phyloP scores from a whole-genome alignment of 169 alveolate species.

The Plasmodium blacklocki region DNA sequence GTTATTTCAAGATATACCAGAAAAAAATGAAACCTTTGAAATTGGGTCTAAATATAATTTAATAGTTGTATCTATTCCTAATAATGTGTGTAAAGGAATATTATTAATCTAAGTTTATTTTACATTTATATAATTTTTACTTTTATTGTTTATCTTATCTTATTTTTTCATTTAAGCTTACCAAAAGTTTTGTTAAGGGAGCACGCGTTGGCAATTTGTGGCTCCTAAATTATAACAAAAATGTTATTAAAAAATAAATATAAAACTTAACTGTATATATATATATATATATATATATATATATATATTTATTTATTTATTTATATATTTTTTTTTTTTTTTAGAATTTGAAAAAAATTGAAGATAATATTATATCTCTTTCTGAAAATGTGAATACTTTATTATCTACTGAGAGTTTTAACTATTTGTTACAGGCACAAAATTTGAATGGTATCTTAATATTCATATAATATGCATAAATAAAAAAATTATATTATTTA shows the following conservation, averaged over 20 bases:
- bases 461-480: too few species aligned
- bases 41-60: conserved; percentile 62
- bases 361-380: conserved; percentile 6
- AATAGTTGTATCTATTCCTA: conserved; percentile 71
- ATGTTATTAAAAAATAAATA: conserved; percentile 35
- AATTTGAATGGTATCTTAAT: conserved; percentile 37
- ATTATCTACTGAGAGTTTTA: conserved; percentile 35
- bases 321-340: background rate
- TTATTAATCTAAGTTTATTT: background rate
- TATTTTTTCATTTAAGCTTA: conserved; percentile 22
- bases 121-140: background rate
- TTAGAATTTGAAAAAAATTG: conserved; percentile 43
- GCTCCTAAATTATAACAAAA: conserved; percentile 44
- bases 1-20: conserved; percentile 46
- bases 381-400: conserved; percentile 4
- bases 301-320: background rate
- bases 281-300: conserved; percentile 2
- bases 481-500: too few species aligned
- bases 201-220: conserved; percentile 43
- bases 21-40: conserved; percentile 56
- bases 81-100: conserved; percentile 16
- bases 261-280: background rate
- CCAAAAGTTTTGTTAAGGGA: conserved; percentile 35
- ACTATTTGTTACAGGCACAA: conserved; percentile 28
- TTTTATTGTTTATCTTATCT: background rate